Base-by-base conservation (phyloP, 2,329 filamentous ascomycete species). In the Calonectria fujianensis region DNA sequence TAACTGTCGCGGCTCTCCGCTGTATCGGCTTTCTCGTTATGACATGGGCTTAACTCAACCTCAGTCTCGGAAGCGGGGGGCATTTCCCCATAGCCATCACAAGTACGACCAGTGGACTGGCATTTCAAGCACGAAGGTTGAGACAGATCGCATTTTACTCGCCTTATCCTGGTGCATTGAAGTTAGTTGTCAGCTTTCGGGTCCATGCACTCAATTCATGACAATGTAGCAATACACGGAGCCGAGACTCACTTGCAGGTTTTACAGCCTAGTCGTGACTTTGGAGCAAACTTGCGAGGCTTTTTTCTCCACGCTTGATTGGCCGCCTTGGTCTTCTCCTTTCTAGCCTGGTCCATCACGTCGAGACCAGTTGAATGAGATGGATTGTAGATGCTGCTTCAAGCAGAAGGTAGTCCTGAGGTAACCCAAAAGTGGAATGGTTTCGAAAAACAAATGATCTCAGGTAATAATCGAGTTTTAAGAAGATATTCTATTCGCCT, bases 181-280 rank as follows among this genome's bases (percentile, higher is more conserved):
- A 39, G n/a, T 50, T 51, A 50, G 65, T n/a, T 52, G 72, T 80
- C 48, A 78, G 76, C n/a, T 73, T 73, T 45, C 50, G 39, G 71
- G 37, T 70, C 4, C 65, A 75, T 71, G 39, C 72, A 72, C 50
- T 37, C 37, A 70, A 57, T 59, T 63, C 59, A 72, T 59, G 7
- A 65, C 8, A 20, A n/a, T 52, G 35, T n/a, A 51, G 37, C 50
- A 66, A 64, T 35, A 35, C 20, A 31, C 24, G 20, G 65, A 74
- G 69, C 66, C 68, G 71, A 76, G 63, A 81, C 84, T 83, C 71
- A 86, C 84, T 86, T 86, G 84, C 84, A 86, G 52, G 84, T 86
- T 76, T 83, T 85, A 76, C 84, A 86, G 63, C 84, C 84, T 18
- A 83, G 78, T 78, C 81, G 83, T 75, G 84, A 86, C 79, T 85